Evolutionary conservation across 2,329 filamentous ascomycete species (phyloP).

Genomic region (Dryadomyces quercivorus): DNA sequence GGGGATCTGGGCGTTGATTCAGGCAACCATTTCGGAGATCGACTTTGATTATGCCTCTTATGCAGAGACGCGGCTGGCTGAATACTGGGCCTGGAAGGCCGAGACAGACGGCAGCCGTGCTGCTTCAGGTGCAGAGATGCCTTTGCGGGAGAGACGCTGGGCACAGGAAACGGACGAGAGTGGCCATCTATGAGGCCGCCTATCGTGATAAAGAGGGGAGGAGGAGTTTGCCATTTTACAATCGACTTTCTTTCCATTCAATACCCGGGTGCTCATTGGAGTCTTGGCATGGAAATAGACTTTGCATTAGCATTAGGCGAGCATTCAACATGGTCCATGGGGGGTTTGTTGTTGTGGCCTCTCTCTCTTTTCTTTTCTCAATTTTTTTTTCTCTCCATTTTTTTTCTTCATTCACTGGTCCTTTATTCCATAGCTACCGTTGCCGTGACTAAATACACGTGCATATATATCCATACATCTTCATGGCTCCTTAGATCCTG

Average conservation of each 20-base stretch:
- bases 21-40: constrained; percentile 86
- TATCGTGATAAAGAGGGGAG: not conserved
- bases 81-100: constrained; percentile 87
- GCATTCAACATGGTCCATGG: constrained; percentile 14
- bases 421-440: not conserved
- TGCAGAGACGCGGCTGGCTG: constrained; percentile 71
- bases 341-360: not conserved
- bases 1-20: constrained; percentile 94
- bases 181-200: not conserved
- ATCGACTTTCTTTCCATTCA: not conserved
- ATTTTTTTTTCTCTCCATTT: not conserved
- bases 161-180: constrained; percentile 32
- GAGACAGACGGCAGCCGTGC: constrained; percentile 53
- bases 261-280: not conserved
- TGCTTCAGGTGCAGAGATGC: constrained; percentile 42
- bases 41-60: constrained; percentile 95
- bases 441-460: no score
- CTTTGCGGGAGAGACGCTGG: constrained; percentile 73
- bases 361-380: not conserved
- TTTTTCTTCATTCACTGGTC: not conserved
- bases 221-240: not conserved
- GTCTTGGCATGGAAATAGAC: not conserved
- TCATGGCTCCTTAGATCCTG: not conserved
- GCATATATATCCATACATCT: not conserved
- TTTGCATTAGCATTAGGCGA: constrained; percentile 6